phyloP scores from a whole-genome alignment of 306 rosid species.

The Inga leiocalycina region DNA sequence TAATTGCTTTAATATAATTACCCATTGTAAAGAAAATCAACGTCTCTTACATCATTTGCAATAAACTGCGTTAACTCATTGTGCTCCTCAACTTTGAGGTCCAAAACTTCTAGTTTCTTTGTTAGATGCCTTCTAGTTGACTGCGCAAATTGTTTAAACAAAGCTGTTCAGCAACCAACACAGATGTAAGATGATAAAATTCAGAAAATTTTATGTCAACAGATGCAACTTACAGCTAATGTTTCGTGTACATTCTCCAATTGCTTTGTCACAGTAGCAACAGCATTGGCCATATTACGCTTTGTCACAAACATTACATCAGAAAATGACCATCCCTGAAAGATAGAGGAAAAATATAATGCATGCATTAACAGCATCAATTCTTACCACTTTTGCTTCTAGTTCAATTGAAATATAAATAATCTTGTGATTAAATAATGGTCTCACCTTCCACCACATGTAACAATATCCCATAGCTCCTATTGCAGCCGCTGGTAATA shows the following conservation, averaged over 20 bases:
- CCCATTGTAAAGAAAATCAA: conserved; percentile 10
- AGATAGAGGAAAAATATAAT: neutral
- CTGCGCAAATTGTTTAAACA: conserved; percentile 39
- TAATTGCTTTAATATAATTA: conserved; percentile 3
- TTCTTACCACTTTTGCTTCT: conserved; percentile 3
- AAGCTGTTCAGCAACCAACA: conserved; percentile 9
- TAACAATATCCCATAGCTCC: conserved; percentile 86
- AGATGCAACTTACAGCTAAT: conserved; percentile 65
- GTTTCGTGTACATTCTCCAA: conserved; percentile 74
- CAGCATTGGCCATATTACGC: conserved; percentile 76
- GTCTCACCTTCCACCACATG: conserved; percentile 80
- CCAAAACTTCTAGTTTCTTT: conserved; percentile 68
- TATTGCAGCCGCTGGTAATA: conserved; percentile 76
- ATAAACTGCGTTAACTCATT: conserved; percentile 60
- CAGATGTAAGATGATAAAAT: conserved; percentile 22
- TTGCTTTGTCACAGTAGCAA: conserved; percentile 66
- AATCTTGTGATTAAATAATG: neutral
- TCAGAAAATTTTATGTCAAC: conserved; percentile 22
- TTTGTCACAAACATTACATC: conserved; percentile 87
- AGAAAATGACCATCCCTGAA: conserved; percentile 75
- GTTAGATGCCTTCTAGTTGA: conserved; percentile 71
- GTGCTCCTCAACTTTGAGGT: conserved; percentile 69
- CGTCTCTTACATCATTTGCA: conserved; percentile 60
- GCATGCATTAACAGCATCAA: conserved; percentile 19
- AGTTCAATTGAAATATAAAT: conserved; percentile 4